These are phyloP conservation scores for Xanthoceras sorbifolium DNA, from an alignment of 345 rosid genomes.

Conservation along the genomic window DNA sequence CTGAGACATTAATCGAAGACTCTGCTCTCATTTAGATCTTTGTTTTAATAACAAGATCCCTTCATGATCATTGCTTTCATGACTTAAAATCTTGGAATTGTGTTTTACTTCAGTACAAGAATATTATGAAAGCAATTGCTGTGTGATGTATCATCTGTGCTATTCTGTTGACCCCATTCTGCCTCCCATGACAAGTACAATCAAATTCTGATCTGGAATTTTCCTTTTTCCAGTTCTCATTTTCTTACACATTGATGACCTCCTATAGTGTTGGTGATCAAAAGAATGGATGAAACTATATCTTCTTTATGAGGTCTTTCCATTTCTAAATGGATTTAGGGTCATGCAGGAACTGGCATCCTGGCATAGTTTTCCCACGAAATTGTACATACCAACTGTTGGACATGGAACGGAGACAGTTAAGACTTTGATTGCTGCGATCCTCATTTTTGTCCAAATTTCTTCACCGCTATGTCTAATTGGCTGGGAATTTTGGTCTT, in stretches of 20 bases:
- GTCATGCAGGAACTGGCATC: slow-evolving; percentile 56
- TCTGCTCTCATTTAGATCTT: no score
- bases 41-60: not conserved
- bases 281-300: slow-evolving; percentile 1
- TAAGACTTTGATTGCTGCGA: slow-evolving; percentile 49
- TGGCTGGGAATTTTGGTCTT: slow-evolving; percentile 50
- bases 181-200: not conserved
- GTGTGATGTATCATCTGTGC: not conserved
- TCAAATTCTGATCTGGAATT: not conserved
- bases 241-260: not conserved
- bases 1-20: no score
- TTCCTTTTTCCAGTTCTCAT: not conserved
- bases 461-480: slow-evolving; percentile 59
- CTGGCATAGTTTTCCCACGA: slow-evolving; percentile 25
- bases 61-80: not conserved
- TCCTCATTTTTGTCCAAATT: slow-evolving; percentile 59
- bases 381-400: slow-evolving; percentile 29
- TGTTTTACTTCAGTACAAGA: not conserved
- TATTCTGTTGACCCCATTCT: not conserved
- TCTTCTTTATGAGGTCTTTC: slow-evolving; percentile 7
- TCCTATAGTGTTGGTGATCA: not conserved
- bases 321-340: slow-evolving; percentile 39
- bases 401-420: slow-evolving; percentile 41
- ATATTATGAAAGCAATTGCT: not conserved
- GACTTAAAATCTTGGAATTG: not conserved